A percentile compares a stretch with the other conserved stretches of the same genome.
phyloP scores from a whole-genome alignment of 371 early-diverging fungal species.

The Mycotypha africana region DNA sequence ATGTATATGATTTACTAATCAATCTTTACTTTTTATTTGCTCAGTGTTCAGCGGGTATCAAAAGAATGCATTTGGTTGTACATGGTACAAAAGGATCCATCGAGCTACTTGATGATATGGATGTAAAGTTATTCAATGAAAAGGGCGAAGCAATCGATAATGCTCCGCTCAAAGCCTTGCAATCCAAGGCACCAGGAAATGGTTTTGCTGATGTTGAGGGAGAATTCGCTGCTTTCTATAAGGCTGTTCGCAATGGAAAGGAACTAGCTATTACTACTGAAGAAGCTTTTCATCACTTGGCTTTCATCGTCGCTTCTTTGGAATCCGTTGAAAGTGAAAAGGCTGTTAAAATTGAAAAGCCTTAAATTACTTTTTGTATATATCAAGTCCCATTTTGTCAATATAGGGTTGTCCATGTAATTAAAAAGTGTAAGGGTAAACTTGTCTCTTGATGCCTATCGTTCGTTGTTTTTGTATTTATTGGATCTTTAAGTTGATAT shows the following conservation, averaged over 20 bases:
- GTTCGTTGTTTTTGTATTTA: background rate
- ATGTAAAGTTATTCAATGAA: slow-evolving; percentile 25
- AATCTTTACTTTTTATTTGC: background rate
- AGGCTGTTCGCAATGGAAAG: slow-evolving; percentile 22
- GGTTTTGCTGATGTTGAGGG: slow-evolving; percentile 42
- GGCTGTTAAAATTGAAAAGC: slow-evolving; percentile 16
- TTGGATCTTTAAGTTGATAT: no score
- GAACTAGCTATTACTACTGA: slow-evolving; percentile 26
- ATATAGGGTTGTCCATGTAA: background rate
- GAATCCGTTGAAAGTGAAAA: slow-evolving; percentile 32
- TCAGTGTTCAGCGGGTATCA: slow-evolving; percentile 37
- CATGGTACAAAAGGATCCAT: slow-evolving; percentile 43
- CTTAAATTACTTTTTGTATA: slow-evolving; percentile 1
- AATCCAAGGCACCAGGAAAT: slow-evolving; percentile 15
- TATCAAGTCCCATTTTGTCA: background rate
- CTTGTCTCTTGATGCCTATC: no score
- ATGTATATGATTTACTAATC: no score
- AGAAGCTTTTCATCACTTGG: slow-evolving; percentile 43
- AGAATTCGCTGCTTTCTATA: slow-evolving; percentile 31
- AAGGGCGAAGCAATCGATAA: slow-evolving; percentile 15
- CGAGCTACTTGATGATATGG: slow-evolving; percentile 21
- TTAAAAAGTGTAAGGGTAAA: background rate
- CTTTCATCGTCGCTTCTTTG: slow-evolving; percentile 37
- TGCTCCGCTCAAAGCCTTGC: slow-evolving; percentile 5
- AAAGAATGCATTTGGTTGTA: slow-evolving; percentile 24